Percentiles rank a stretch among this genome's conserved stretches.
Conservation (phyloP, 1,284 basidiomycete genomes). For the Irpex sp. region DNA sequence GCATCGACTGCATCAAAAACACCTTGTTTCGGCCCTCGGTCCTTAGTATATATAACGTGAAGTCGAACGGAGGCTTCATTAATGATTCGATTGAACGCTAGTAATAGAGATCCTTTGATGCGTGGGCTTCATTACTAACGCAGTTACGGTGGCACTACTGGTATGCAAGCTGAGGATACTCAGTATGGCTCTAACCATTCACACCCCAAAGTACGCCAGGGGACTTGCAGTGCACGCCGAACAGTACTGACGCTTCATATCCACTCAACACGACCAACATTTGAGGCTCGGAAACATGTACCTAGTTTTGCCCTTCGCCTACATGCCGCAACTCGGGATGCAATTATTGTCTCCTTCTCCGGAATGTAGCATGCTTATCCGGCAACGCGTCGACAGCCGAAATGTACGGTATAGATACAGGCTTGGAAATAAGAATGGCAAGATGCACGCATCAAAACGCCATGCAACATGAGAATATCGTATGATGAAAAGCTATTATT, state of each 20-base stretch:
- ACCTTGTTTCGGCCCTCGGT: background rate
- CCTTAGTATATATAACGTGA: background rate
- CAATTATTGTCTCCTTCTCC: no score
- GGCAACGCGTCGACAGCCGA: no score
- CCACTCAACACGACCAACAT: no score
- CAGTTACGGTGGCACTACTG: background rate
- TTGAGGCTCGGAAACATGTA: no score
- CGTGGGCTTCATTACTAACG: background rate
- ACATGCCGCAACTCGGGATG: no score
- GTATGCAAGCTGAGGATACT: background rate
- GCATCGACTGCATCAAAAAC: background rate
- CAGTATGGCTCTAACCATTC: no score
- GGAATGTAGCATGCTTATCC: no score
- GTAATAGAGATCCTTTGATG: background rate
- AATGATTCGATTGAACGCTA: background rate
- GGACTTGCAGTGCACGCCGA: no score
- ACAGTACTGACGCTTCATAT: no score
- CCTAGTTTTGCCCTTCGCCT: no score
- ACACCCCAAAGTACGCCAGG: no score
- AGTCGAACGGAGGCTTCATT: background rate
- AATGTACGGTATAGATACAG: no score
- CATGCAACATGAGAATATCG: background rate
- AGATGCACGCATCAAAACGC: background rate
- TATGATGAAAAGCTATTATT: background rate
- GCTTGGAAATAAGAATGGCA: background rate